phyloP scores from a whole-genome alignment of 139 green algal species.

The Chlamydomonas eustigma region DNA sequence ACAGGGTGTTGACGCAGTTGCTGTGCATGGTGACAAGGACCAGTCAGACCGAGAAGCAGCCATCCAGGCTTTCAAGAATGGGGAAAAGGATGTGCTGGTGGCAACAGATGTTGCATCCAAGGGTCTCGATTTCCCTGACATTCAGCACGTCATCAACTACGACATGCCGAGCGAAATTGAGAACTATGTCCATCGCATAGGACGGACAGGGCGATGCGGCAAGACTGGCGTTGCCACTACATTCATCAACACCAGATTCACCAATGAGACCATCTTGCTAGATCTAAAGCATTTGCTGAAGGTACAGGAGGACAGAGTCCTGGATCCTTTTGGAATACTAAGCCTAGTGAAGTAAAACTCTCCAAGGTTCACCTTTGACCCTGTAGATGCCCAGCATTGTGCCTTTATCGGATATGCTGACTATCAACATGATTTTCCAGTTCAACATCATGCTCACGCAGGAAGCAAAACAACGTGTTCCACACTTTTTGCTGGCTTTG shows the following conservation, averaged over 20 bases:
- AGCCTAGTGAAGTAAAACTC: too few species aligned
- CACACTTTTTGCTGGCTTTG: slow-evolving; percentile 79
- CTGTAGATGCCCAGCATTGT: too few species aligned
- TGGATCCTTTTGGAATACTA: too few species aligned
- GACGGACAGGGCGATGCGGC: slow-evolving; percentile 85
- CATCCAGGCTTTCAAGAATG: slow-evolving; percentile 90
- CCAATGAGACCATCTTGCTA: slow-evolving; percentile 86
- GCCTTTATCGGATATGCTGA: too few species aligned
- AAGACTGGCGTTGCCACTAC: slow-evolving; percentile 97
- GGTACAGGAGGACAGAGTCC: too few species aligned
- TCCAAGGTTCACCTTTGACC: too few species aligned
- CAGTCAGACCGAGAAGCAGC: slow-evolving; percentile 84
- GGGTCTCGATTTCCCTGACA: slow-evolving; percentile 73
- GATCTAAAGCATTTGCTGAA: slow-evolving; percentile 97
- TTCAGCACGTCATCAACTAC: slow-evolving; percentile 99
- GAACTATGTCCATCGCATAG: slow-evolving; percentile 96
- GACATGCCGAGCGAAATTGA: slow-evolving; percentile 99
- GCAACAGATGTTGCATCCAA: slow-evolving; percentile 97
- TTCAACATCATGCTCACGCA: too few species aligned
- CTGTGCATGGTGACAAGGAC: slow-evolving; percentile 94
- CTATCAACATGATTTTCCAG: too few species aligned
- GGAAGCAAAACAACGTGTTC: slow-evolving; percentile 71
- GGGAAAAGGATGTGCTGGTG: slow-evolving; percentile 92
- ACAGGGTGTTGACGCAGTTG: slow-evolving; percentile 92
- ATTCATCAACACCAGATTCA: slow-evolving; percentile 92